Evolutionary conservation across 495 filamentous ascomycete species (phyloP), one percentile per base, ranked within the genome.

Genomic region (Sporormia fimetaria): DNA sequence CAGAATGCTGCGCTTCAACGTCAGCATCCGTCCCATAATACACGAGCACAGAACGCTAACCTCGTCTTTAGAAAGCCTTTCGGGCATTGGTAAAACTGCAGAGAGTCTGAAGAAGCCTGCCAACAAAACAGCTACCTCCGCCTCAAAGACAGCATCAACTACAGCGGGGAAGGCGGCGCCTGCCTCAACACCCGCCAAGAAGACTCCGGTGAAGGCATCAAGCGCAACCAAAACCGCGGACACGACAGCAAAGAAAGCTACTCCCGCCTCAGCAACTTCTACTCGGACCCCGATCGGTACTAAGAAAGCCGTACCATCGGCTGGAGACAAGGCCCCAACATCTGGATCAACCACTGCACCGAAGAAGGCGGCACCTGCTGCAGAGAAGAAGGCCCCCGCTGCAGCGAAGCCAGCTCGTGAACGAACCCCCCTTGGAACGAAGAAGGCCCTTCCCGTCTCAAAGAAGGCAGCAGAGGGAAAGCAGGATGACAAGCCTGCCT

Each of bases 1-100:
- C 50, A 53, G 40, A 49, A 44, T 37, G 50, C 44, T 39, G 50
- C 44, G 12, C 50, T 49, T 32, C 50, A 53, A 36, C 18, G 50
- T 49, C 27, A 14, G 40, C 26, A 15, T 22, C 4, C 11, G 10
- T 23, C 14, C 39, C 15, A 14, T 18, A 32, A 11, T 20, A 45
- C 16, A 37, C 32, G 20, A 6, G 26, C 2, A 2, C 9, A 40
- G 10, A 30, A 16, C 3, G 17, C 26, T 32, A 32, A 30, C 37
- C 9, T 40, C 14, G 30, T 31, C 11, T 26, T 2, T 17, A 46
- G 48, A 35, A 3, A 36, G 42, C 26, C 25, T 49, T 27, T 28
- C n/a, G 3, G 42, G 27, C 27, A 9, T 53, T 27, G 9, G 17
- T 14, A 49, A 49, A 32, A 20, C 37, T 3, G 39, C 40, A 10